Base-by-base conservation (phyloP, 768 basidiomycete genomes). In the Boletus reticulatus region DNA sequence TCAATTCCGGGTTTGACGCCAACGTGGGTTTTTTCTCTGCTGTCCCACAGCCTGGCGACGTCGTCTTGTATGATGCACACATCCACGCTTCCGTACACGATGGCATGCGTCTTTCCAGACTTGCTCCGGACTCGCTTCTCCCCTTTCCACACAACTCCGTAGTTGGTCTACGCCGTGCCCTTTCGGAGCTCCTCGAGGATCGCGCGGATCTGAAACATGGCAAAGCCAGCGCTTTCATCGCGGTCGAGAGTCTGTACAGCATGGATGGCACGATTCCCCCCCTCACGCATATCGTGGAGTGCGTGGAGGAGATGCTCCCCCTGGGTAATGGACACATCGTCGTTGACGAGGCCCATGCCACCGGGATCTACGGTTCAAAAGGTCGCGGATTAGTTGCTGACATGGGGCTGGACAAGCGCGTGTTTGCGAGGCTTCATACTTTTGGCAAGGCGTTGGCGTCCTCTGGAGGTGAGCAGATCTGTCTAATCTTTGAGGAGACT, bases 181-280 rank as follows among this genome's bases (percentile, higher is more conserved):
- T 96, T 4, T 44, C 55, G 2, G 63, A 63, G 14, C 72, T 89
- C 42, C 55, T 75, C 17, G 51, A 66, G 3, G 73, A 75, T 44
- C 67, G 71, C n/a, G 65, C 68, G 0, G 72, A 65, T 37, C 62
- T 84, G 16, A 62, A 59, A 52, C 56, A 61, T 0, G 84, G 82
- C 0, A 68, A 72, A 27, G 58, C 59, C 36, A 85, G 76, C 61
- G 72, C 91, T 4, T 97, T 95, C 65, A 70, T 98, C 13, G 85
- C 92, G 0, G 85, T 97, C 8, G 96, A 98, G 77, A 87, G 84
- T 37, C 71, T 98, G 43, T 98, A 98, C 62, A 91, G 88, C 53
- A 98, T 98, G 96, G 96, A 98, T 61, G 96, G 96, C 14, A 96
- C 94, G 27, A 80, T 96, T 56, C 80, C 88, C 0, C 94, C 93